phyloP scores from a whole-genome alignment of 1,139 yeast genomes.

The Pichia sp. region DNA sequence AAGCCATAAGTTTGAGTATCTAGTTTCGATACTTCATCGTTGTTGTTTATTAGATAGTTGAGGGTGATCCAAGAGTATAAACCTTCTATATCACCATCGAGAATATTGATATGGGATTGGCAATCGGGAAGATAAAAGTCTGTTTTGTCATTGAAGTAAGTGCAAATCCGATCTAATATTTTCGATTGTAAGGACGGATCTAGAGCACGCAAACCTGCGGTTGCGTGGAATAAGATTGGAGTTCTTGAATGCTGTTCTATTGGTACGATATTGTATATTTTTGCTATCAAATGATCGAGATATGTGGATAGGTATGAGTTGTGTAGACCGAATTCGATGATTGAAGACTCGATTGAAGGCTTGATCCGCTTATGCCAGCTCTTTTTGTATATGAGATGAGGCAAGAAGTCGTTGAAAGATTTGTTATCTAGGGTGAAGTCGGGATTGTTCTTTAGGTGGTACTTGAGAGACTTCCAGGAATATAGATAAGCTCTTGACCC shows the following conservation, averaged over 20 bases:
- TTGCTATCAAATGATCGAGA: conserved; percentile 49
- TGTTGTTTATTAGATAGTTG: conserved; percentile 63
- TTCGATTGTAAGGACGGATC: conserved; percentile 51
- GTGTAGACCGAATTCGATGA: conserved; percentile 28
- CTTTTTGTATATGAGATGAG: conserved; percentile 43
- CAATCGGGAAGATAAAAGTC: conserved; percentile 61
- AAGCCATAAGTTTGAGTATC: conserved; percentile 56
- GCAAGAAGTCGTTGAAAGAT: conserved; percentile 24
- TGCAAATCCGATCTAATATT: conserved; percentile 55
- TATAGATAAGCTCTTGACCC: conserved; percentile 79
- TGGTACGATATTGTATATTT: conserved; percentile 64
- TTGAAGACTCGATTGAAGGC: conserved; percentile 67
- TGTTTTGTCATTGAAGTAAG: conserved; percentile 49
- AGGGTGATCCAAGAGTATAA: conserved; percentile 80
- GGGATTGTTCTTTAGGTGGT: conserved; percentile 22
- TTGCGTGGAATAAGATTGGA: conserved; percentile 75
- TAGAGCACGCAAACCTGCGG: conserved; percentile 78
- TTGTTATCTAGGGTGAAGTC: not conserved
- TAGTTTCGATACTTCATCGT: conserved; percentile 45
- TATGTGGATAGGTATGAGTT: conserved; percentile 62
- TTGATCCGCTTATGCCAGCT: conserved; percentile 60
- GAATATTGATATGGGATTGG: conserved; percentile 58
- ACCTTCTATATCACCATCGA: conserved; percentile 80
- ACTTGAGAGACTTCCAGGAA: conserved; percentile 51
- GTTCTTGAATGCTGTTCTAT: conserved; percentile 65